Conservation (phyloP, 306 rosid species). For the Lathyrus sativus region DNA sequence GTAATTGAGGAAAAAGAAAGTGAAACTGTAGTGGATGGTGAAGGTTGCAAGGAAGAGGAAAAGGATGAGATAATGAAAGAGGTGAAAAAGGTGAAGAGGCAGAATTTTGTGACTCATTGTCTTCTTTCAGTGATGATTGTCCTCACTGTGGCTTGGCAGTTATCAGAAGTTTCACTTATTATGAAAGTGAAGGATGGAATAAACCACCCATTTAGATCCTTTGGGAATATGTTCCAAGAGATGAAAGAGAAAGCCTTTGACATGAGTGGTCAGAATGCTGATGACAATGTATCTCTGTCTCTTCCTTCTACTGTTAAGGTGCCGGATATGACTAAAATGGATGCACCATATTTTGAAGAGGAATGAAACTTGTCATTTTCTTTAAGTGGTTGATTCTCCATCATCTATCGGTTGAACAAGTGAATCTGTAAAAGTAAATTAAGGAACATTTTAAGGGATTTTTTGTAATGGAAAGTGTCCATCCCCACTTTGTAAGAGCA, state of each 20-base stretch:
- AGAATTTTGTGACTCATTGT: constrained; percentile 75
- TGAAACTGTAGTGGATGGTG: constrained; percentile 24
- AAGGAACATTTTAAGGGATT: neutral
- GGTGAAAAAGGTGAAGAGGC: constrained; percentile 63
- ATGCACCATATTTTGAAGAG: constrained; percentile 36
- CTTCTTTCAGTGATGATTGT: constrained; percentile 83
- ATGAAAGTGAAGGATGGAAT: constrained; percentile 58
- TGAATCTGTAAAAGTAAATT: neutral
- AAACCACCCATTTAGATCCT: constrained; percentile 54
- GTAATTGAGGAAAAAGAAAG: constrained; percentile 22
- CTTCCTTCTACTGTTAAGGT: constrained; percentile 45
- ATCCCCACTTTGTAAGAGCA: neutral
- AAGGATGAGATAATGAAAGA: constrained; percentile 57
- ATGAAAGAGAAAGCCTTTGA: constrained; percentile 44
- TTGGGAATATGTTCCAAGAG: constrained; percentile 49
- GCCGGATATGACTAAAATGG: constrained; percentile 48
- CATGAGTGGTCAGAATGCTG: constrained; percentile 27
- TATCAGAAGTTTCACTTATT: constrained; percentile 73
- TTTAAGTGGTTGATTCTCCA: neutral
- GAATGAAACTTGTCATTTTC: constrained; percentile 28
- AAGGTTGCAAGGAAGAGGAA: constrained; percentile 27
- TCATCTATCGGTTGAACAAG: constrained; percentile 15
- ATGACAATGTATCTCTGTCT: constrained; percentile 41
- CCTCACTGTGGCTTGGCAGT: constrained; percentile 74
- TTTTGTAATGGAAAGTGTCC: neutral